These are phyloP conservation scores for Blumeria hordei DNA, from an alignment of 2,329 filamentous ascomycete genomes.

Conservation along the genomic window DNA sequence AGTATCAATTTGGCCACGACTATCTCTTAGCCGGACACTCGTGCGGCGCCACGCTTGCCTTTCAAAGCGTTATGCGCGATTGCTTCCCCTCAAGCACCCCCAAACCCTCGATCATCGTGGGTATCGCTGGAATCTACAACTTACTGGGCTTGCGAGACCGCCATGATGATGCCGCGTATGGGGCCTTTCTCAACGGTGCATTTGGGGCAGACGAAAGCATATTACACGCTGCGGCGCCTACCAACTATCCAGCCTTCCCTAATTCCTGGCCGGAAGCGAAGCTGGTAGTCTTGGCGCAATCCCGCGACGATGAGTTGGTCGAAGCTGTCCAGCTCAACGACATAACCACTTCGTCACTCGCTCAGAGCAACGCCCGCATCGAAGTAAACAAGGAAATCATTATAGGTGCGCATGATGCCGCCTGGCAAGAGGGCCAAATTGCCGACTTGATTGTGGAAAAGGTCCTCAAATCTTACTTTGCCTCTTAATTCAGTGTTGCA, in stretches of 20 bases:
- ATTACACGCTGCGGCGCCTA: constrained; percentile 24
- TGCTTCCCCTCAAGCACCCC: constrained; percentile 6
- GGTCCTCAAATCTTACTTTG: too few relatives aligned
- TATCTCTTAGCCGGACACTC: constrained; percentile 38
- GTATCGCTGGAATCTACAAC: constrained; percentile 43
- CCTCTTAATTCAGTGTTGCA: too few relatives aligned
- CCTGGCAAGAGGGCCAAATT: background rate
- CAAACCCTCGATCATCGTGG: constrained; percentile 27
- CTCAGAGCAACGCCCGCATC: background rate
- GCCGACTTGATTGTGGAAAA: background rate
- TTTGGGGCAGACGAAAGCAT: constrained; percentile 21
- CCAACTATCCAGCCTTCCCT: constrained; percentile 1
- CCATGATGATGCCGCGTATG: constrained; percentile 6
- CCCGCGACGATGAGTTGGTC: constrained; percentile 20
- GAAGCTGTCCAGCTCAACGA: constrained; percentile 11
- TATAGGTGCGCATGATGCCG: background rate
- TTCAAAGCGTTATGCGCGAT: constrained; percentile 22
- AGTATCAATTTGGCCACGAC: constrained; percentile 19
- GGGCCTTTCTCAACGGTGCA: constrained; percentile 15
- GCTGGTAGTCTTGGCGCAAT: constrained; percentile 11
- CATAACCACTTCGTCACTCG: constrained; percentile 2
- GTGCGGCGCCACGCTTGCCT: constrained; percentile 36
- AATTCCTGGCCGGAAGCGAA: constrained; percentile 3
- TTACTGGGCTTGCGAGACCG: constrained; percentile 16
- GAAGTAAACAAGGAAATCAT: background rate